Evolutionary conservation across 2,329 filamentous ascomycete genomes (phyloP).

Genomic region (Cordyceps cicadae): DNA sequence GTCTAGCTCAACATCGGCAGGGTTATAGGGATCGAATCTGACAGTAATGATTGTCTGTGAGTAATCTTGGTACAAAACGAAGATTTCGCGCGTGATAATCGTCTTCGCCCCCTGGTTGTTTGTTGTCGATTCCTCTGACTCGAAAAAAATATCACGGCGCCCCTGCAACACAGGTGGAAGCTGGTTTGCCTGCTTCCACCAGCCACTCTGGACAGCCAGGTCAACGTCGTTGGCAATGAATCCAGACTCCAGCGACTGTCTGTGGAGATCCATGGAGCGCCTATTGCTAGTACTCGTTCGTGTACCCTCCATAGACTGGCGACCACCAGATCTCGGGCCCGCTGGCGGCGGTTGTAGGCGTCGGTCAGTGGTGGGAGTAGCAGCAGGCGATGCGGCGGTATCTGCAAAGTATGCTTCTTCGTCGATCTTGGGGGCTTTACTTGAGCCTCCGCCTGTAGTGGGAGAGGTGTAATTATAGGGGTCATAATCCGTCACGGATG

Average conservation of each 20-base stretch:
- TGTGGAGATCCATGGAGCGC: constrained; percentile 64
- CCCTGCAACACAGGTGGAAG: constrained; percentile 76
- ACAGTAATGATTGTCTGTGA: constrained; percentile 85
- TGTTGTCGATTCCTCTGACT: constrained; percentile 69
- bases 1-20: constrained; percentile 64
- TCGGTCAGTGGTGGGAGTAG: constrained; percentile 35
- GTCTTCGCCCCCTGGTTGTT: constrained; percentile 62
- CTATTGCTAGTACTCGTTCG: constrained; percentile 34
- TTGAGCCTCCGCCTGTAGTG: constrained; percentile 24
- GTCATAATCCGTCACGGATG: constrained; percentile 61
- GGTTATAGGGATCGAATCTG: constrained; percentile 67
- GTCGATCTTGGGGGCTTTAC: constrained; percentile 33
- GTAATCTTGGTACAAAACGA: constrained; percentile 90
- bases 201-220: constrained; percentile 61
- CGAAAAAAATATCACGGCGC: constrained; percentile 73
- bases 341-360: constrained; percentile 34
- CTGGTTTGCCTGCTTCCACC: constrained; percentile 79
- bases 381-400: constrained; percentile 34
- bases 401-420: constrained; percentile 42
- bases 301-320: constrained; percentile 29
- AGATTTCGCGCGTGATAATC: constrained; percentile 69
- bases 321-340: constrained; percentile 18
- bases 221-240: constrained; percentile 87
- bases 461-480: constrained; percentile 48
- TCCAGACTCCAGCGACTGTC: constrained; percentile 68